Conservation (phyloP, 441 rosid species). For the Metrosideros polymorpha region DNA sequence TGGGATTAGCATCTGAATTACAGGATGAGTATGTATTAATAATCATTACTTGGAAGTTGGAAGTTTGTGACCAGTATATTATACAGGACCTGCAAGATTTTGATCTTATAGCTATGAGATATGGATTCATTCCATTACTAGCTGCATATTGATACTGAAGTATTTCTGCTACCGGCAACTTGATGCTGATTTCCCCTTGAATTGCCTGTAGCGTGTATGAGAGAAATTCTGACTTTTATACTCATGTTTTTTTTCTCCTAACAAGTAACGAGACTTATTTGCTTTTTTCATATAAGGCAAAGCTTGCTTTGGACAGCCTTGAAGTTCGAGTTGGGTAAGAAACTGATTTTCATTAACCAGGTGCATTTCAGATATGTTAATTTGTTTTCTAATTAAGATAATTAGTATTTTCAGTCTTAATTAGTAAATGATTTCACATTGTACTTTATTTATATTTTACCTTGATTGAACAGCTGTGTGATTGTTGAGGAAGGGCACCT, state of each 20-base stretch:
- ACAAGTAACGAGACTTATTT: background rate
- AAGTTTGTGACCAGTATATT: rapidly evolving
- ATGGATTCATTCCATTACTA: background rate
- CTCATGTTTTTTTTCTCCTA: background rate
- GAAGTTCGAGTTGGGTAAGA: background rate
- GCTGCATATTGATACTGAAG: background rate
- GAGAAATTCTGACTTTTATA: background rate
- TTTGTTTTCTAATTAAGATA: background rate
- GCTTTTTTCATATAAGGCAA: background rate
- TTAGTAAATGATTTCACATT: background rate
- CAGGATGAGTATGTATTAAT: background rate
- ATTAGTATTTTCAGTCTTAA: background rate
- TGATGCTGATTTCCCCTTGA: background rate
- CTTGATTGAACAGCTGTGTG: no score
- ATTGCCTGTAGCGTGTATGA: background rate
- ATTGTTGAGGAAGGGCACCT: no score
- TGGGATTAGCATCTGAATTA: background rate
- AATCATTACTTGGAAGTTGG: background rate
- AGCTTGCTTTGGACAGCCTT: background rate
- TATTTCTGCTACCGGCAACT: background rate
- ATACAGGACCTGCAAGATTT: background rate
- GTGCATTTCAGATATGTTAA: background rate
- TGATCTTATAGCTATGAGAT: background rate
- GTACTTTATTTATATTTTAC: background rate
- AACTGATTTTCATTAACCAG: no score